phyloP scores from a whole-genome alignment of 2,329 filamentous ascomycete genomes.

The Aquanectria penicillioides region DNA sequence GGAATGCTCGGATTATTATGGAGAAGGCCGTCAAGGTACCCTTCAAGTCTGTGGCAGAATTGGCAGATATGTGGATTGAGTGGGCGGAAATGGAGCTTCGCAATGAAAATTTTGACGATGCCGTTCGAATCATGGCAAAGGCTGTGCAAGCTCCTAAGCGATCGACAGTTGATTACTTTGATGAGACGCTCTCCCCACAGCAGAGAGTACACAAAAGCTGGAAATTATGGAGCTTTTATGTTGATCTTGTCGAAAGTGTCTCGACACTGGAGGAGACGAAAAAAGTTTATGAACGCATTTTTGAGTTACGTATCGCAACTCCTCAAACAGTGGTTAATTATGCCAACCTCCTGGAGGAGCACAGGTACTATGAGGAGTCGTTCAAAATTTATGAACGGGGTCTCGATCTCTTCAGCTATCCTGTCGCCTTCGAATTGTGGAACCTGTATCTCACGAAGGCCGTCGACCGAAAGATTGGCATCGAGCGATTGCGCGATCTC shows the following conservation, averaged over 20 bases:
- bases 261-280: constrained; percentile 90
- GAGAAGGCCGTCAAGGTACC: constrained; percentile 98
- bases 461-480: constrained; percentile 93
- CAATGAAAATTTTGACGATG: constrained; percentile 94
- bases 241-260: constrained; percentile 96
- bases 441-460: constrained; percentile 98
- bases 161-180: constrained; percentile 99
- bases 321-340: constrained; percentile 99
- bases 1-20: constrained; percentile 90
- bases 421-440: constrained; percentile 98
- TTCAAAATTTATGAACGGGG: constrained; percentile 98
- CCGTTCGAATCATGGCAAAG: constrained; percentile 95
- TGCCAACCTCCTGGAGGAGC: constrained; percentile 92
- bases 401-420: constrained; percentile 97
- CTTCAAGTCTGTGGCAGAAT: constrained; percentile 95
- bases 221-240: constrained; percentile 99
- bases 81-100: constrained; percentile 99
- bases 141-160: constrained; percentile 96
- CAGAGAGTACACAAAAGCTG: constrained; percentile 98
- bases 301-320: constrained; percentile 96
- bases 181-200: constrained; percentile 91
- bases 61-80: constrained; percentile 98
- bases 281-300: constrained; percentile 96
- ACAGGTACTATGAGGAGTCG: constrained; percentile 95
- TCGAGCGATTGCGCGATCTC: constrained; percentile 91